These are phyloP conservation scores for Sporothrix protearum DNA, from an alignment of 2,329 filamentous ascomycete species.

Conservation along the genomic window DNA sequence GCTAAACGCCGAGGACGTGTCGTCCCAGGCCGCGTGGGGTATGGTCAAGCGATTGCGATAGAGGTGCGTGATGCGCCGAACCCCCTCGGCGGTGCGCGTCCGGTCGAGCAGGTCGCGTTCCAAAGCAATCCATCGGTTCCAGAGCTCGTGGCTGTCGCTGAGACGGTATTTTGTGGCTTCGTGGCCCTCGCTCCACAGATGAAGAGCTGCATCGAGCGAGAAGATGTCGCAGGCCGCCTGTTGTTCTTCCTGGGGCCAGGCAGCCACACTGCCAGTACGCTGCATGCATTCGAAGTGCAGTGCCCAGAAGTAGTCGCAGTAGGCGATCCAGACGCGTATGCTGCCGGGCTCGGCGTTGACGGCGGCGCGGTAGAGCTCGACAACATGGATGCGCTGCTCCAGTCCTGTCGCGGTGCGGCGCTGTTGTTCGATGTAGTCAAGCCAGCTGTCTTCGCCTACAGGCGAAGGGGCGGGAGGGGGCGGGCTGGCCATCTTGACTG, in stretches of 20 bases:
- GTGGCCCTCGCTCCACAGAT: conserved; percentile 69
- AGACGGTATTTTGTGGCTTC: conserved; percentile 70
- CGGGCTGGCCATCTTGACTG: conserved; percentile 29
- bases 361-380: conserved; percentile 70
- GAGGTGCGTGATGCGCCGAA: conserved; percentile 63
- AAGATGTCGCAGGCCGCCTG: conserved; percentile 68
- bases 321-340: conserved; percentile 69
- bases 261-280: conserved; percentile 47
- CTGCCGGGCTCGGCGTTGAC: conserved; percentile 69
- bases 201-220: conserved; percentile 61
- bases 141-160: conserved; percentile 72
- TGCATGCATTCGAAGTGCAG: conserved; percentile 63
- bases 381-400: conserved; percentile 64
- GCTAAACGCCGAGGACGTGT: conserved; percentile 71
- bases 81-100: conserved; percentile 52
- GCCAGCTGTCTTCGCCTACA: conserved; percentile 73
- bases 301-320: conserved; percentile 73
- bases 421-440: conserved; percentile 72
- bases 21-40: conserved; percentile 72
- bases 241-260: conserved; percentile 65
- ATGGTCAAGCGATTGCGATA: conserved; percentile 67
- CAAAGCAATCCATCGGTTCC: conserved; percentile 73
- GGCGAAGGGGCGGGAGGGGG: conserved; percentile 39
- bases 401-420: conserved; percentile 57
- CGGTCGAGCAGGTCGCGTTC: conserved; percentile 64